Base-by-base conservation (phyloP, 2,329 filamentous ascomycete genomes). In the Leptographium flavum region DNA sequence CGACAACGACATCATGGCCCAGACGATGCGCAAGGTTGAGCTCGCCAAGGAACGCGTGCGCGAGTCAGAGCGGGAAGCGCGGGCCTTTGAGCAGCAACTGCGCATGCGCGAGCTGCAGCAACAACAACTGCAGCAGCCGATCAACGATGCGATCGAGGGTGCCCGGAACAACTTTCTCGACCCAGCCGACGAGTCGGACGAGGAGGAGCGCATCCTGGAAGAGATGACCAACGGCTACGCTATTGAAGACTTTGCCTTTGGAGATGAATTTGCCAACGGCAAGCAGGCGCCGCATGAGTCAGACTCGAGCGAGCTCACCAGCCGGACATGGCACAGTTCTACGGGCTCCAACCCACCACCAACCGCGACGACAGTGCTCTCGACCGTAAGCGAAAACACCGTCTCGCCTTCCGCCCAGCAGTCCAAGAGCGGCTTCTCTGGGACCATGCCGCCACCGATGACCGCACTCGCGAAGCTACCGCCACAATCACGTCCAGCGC, bases 211-310 rank as follows among this genome's bases (percentile, higher is more conserved):
- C 30, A 72, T 87, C 44, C 62, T 95, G 41, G 90, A 95, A 50
- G 87, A 94, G 59, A 87, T 96, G 73, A 87, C 85, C 0, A 78
- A 76, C 51, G 86, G 83, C 44, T 90, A 87, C 60, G 75, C 80
- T 45, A 79, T 92, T 56, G 85, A 90, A 46, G 83, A 88, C 46
- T 93, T 93, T 56, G 74, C 85, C 47, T 83, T 88, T 57, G 81
- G 78, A 30, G 73, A 78, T 54, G 73, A 74, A 4, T 14, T 15
- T 6, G 9, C 27, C 9, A 23, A 46, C 8, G 21, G 22, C n/a
- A 19, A n/a, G 15, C 71, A 79, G 23, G 61, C 85, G 21, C 82
- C 84, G 30, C 76, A 86, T 47, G 81, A 90, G 56, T 92, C 87
- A 3, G 83, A 86, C 58, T 90, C 85, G 1, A 93, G 83, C 64